Evolutionary conservation across 768 basidiomycete genomes (phyloP), one percentile per base, ranked within the genome.

Genomic region (Clitopilus passeckerianus): DNA sequence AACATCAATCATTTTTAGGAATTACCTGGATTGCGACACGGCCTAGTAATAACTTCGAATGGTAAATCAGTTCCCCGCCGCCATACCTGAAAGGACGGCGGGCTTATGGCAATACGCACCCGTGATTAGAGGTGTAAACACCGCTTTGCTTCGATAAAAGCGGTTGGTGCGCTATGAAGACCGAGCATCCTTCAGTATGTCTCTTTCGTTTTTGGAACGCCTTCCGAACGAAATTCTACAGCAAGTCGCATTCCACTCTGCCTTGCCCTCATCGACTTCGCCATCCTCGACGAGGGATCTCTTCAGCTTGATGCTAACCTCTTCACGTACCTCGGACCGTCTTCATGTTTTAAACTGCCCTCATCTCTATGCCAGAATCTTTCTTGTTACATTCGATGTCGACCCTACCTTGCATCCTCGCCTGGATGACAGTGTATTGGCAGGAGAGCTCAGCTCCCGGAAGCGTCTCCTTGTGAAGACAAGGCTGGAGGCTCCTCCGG

Each of bases 211-310:
- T 55, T 70, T 88, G 54, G 79, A 84, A 57, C 68, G 64, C 1
- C 66, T 86, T 35, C 85, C 86, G 20, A 70, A 71, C 64, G 85
- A 88, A 64, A 69, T 89, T 61, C 77, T 89, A 16, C 80, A 80
- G 46, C 72, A 81, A 61, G 77, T 89, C 34, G 84, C 83, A 12
- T 73, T 79, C 60, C 73, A 81, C 44, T 71, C 75, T 30, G 76
- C 75, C 33, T 72, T 79, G 12, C 67, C 71, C 1, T 74, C 75
- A 3, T 64, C 71, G 20, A 70, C 72, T 15, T 74, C 37, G 15
- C 37, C 12, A 41, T 41, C 72, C 0, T 66, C 81, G 10, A 83
- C 80, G 12, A 68, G 62, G 37, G 66, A 73, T 50, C 68, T 89
- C 59, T 66, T 76, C 33, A 65, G 69, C 8, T 73, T 89, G 34